phyloP scores from a whole-genome alignment of 2,329 filamentous ascomycete genomes.

The Fusarium tupiense region DNA sequence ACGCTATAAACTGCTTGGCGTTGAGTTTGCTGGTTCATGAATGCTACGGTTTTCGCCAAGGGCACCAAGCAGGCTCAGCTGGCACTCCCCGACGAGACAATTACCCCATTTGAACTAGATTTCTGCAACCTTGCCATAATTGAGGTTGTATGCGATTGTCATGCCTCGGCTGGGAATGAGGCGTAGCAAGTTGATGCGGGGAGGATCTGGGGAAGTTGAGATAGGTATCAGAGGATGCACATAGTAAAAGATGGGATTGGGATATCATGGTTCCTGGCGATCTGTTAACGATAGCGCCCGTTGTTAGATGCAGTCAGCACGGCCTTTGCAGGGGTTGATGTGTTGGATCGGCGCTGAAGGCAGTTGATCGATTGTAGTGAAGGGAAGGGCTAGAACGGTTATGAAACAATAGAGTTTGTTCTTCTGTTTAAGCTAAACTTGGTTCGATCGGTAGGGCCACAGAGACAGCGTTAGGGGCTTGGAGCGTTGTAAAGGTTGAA shows the following conservation, averaged over 20 bases:
- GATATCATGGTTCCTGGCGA: constrained; percentile 12
- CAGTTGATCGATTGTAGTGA: not conserved
- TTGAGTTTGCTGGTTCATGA: not conserved
- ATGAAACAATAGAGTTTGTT: not conserved
- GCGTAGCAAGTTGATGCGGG: not conserved
- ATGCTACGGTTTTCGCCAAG: not conserved
- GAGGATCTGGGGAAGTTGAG: constrained; percentile 16
- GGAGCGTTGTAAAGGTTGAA: not conserved
- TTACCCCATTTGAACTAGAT: not conserved
- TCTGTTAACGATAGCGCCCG: not conserved
- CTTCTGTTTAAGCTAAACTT: not conserved
- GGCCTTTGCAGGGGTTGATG: constrained; percentile 7
- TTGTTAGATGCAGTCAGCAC: constrained; percentile 1
- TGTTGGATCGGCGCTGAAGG: not conserved
- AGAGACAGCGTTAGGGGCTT: not conserved
- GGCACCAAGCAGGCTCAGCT: not conserved
- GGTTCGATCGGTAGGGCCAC: not conserved
- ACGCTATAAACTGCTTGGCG: not conserved
- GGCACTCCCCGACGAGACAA: not conserved
- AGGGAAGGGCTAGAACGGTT: not conserved
- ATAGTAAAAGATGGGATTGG: not conserved
- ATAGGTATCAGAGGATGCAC: not conserved
- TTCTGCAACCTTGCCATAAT: not conserved
- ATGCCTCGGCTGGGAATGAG: constrained; percentile 16
- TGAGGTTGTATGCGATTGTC: not conserved